Evolutionary conservation across 352 stramenopile genomes (phyloP).

Genomic region (Phytophthora capsici): DNA sequence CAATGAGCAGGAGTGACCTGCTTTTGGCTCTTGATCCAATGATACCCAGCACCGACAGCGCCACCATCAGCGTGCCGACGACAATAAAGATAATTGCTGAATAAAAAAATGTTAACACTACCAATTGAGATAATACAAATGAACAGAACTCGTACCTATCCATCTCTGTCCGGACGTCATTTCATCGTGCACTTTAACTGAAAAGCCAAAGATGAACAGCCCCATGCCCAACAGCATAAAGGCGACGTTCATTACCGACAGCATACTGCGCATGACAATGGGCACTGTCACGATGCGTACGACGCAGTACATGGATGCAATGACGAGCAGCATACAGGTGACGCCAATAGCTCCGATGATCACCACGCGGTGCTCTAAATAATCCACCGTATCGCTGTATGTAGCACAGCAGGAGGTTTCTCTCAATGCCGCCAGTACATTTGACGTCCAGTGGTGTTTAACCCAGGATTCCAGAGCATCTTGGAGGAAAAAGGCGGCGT

Average conservation of each 20-base stretch:
- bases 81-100: conserved; percentile 75
- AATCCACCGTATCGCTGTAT: conserved; percentile 57
- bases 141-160: conserved; percentile 53
- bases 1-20: conserved; percentile 74
- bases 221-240: conserved; percentile 69
- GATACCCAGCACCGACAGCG: conserved; percentile 69
- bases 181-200: conserved; percentile 65
- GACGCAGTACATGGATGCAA: conserved; percentile 78
- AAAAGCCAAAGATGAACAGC: conserved; percentile 63
- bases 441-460: conserved; percentile 73
- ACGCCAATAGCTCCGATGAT: conserved; percentile 57
- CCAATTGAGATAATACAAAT: not conserved
- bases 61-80: conserved; percentile 70
- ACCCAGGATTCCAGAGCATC: conserved; percentile 72
- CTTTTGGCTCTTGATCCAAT: conserved; percentile 78
- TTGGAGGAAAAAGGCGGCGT: conserved; percentile 72
- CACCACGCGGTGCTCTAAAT: conserved; percentile 57
- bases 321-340: conserved; percentile 50
- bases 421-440: conserved; percentile 54
- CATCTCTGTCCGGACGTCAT: conserved; percentile 75
- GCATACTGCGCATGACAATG: conserved; percentile 87
- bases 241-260: conserved; percentile 76
- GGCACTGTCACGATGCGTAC: conserved; percentile 87
- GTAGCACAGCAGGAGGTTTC: conserved; percentile 56
- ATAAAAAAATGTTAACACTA: not conserved